Evolutionary conservation across 371 early-diverging fungal species (phyloP).

Genomic region (Actinomortierella ambigua): DNA sequence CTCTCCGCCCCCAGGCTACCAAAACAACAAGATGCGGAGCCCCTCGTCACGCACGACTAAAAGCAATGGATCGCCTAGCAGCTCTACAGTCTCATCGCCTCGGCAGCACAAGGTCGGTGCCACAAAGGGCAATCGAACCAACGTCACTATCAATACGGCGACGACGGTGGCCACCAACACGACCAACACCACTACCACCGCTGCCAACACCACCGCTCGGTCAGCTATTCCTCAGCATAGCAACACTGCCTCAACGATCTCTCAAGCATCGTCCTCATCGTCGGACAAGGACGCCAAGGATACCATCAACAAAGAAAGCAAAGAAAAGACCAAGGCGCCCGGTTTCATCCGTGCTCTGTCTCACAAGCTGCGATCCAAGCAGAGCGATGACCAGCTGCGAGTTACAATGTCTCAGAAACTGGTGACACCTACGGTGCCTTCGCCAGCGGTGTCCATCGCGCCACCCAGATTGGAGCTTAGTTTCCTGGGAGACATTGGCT

Average conservation of each 20-base stretch:
- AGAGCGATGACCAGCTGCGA: slow-evolving; percentile 31
- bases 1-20: slow-evolving; percentile 25
- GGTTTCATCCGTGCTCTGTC: slow-evolving; percentile 38
- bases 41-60: too few relatives aligned
- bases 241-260: slow-evolving; percentile 20
- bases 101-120: not conserved
- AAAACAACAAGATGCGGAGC: too few relatives aligned
- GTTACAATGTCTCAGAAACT: not conserved
- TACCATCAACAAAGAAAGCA: slow-evolving; percentile 10
- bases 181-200: too few relatives aligned
- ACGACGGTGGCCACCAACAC: too few relatives aligned
- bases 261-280: slow-evolving; percentile 18
- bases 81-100: slow-evolving; percentile 20
- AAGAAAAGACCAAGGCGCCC: slow-evolving; percentile 22
- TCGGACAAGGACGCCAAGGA: slow-evolving; percentile 4
- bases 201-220: not conserved
- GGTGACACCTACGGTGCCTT: not conserved
- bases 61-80: too few relatives aligned
- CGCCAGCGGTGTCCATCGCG: slow-evolving; percentile 25
- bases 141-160: slow-evolving; percentile 8
- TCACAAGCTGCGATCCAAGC: slow-evolving; percentile 34
- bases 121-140: slow-evolving; percentile 20
- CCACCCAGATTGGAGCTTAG: slow-evolving; percentile 35
- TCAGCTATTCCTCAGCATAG: slow-evolving; percentile 18
- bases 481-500: slow-evolving; percentile 22